These are phyloP conservation scores for Austroboletus novae-zelandiae DNA, from an alignment of 1,284 basidiomycete genomes.

Conservation along the genomic window DNA sequence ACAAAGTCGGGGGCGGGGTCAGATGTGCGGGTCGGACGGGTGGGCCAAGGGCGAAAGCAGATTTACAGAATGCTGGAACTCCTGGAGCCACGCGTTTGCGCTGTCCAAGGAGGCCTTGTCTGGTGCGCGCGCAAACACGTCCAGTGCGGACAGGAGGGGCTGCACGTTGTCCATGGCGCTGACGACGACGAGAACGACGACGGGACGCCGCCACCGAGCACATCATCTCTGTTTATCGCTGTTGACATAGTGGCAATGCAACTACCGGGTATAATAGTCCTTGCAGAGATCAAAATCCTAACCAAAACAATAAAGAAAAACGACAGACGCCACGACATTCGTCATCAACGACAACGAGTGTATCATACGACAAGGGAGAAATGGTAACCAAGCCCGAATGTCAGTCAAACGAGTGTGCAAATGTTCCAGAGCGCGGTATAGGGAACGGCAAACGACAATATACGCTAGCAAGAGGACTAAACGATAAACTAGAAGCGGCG, in stretches of 20 bases:
- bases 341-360: slow-evolving; percentile 33
- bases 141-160: slow-evolving; percentile 68
- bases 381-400: slow-evolving; percentile 54
- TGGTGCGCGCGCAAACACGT: slow-evolving; percentile 74
- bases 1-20: slow-evolving; percentile 50
- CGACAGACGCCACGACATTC: slow-evolving; percentile 28
- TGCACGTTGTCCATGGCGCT: slow-evolving; percentile 62
- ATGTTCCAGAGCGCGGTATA: slow-evolving; percentile 38
- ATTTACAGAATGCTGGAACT: slow-evolving; percentile 97
- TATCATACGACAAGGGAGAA: slow-evolving; percentile 53
- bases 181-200: no score
- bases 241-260: slow-evolving; percentile 36
- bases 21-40: slow-evolving; percentile 54
- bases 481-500: slow-evolving; percentile 37
- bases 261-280: slow-evolving; percentile 37
- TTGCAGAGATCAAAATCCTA: slow-evolving; percentile 25
- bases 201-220: no score
- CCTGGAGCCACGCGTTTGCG: slow-evolving; percentile 91
- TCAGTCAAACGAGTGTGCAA: slow-evolving; percentile 61
- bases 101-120: slow-evolving; percentile 80
- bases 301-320: slow-evolving; percentile 8
- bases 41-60: slow-evolving; percentile 68
- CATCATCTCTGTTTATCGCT: slow-evolving; percentile 32
- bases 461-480: slow-evolving; percentile 35
- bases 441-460: slow-evolving; percentile 35